A percentile compares a stretch with the other conserved stretches of the same genome.
Conservation (phyloP, 108 stramenopile genomes). For the Epipyxis sp. region DNA sequence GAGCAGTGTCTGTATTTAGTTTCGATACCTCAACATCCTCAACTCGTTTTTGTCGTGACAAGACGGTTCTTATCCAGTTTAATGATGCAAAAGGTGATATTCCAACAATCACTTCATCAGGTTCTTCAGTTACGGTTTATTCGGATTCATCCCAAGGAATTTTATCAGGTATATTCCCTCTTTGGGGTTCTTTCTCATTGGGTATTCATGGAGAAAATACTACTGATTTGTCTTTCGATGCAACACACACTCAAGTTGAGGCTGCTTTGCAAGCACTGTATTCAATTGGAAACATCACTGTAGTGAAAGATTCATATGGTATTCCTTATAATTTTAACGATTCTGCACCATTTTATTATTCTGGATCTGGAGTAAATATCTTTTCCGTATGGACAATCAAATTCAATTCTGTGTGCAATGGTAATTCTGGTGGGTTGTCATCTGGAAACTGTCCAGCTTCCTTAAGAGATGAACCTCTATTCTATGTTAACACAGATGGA, state of each 20-base stretch:
- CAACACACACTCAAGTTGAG: slow-evolving; percentile 53
- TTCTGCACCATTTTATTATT: slow-evolving; percentile 2
- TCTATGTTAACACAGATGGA: slow-evolving; percentile 31
- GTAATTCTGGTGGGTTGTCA: background rate
- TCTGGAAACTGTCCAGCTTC: slow-evolving; percentile 50
- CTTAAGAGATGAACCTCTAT: slow-evolving; percentile 44
- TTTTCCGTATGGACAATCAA: slow-evolving; percentile 47
- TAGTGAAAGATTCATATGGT: slow-evolving; percentile 32
- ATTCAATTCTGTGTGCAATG: slow-evolving; percentile 47
- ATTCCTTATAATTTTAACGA: background rate
- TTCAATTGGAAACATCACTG: slow-evolving; percentile 57
- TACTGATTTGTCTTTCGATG: slow-evolving; percentile 49
- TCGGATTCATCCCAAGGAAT: background rate
- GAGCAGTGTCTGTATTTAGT: background rate
- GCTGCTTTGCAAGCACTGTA: slow-evolving; percentile 55
- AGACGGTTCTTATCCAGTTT: slow-evolving; percentile 30
- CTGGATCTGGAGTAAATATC: background rate
- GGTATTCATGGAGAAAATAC: slow-evolving; percentile 47
- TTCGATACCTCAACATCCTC: background rate
- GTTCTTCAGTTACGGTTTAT: background rate
- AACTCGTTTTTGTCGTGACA: background rate
- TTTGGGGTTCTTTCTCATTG: slow-evolving; percentile 57
- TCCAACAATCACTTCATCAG: background rate
- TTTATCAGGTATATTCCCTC: slow-evolving; percentile 44
- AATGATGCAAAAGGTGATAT: background rate